Evolutionary conservation across 371 early-diverging fungal genomes (phyloP).

Genomic region (Mortierella sp.): DNA sequence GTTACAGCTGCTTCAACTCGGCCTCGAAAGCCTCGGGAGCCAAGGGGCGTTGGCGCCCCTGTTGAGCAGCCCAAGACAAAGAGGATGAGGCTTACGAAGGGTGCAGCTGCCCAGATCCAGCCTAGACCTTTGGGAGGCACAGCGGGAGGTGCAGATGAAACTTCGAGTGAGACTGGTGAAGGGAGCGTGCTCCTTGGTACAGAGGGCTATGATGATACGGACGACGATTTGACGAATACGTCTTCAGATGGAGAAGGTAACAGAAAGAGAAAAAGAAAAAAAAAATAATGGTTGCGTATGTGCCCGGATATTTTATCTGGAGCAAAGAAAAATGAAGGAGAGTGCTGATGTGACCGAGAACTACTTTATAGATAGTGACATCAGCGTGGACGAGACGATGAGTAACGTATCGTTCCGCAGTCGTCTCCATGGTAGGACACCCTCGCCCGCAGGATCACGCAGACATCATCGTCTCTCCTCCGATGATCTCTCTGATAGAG

Average conservation of each 20-base stretch:
- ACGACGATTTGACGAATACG: conserved; percentile 6
- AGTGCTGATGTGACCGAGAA: too few species aligned
- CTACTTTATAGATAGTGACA: conserved; percentile 28
- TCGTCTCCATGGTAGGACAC: conserved; percentile 21
- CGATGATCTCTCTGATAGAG: conserved; percentile 31
- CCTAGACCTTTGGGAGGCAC: conserved; percentile 9
- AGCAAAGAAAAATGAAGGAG: too few species aligned
- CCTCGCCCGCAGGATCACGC: conserved; percentile 27
- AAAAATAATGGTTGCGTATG: too few species aligned
- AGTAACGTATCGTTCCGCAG: conserved; percentile 35
- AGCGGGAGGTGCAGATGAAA: conserved; percentile 3
- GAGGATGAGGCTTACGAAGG: conserved; percentile 11
- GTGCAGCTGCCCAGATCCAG: conserved; percentile 11
- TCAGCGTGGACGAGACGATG: conserved; percentile 42
- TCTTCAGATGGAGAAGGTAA: conserved; percentile 11
- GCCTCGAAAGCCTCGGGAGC: conserved; percentile 49
- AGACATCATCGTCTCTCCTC: conserved; percentile 25
- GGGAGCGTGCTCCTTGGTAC: neutral
- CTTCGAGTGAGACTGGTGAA: neutral
- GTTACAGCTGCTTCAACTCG: conserved; percentile 58
- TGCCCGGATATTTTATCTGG: too few species aligned
- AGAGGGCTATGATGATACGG: conserved; percentile 16
- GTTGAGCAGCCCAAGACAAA: conserved; percentile 12
- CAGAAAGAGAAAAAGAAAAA: too few species aligned
- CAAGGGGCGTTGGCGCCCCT: conserved; percentile 12